Base-by-base conservation (phyloP, 2,329 filamentous ascomycete genomes). In the Trichophyton benhamiae region DNA sequence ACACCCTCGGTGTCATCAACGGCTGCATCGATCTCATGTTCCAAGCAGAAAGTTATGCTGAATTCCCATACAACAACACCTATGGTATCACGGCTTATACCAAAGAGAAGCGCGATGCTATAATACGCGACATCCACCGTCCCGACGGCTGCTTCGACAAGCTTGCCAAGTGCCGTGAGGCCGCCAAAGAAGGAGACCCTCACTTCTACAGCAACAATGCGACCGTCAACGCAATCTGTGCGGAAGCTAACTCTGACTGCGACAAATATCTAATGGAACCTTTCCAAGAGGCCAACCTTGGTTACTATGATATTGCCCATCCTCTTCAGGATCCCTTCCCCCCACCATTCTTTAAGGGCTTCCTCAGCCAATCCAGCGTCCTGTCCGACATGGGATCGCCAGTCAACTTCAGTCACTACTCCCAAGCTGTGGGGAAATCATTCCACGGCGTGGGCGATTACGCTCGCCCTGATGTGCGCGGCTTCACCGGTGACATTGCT, bases 11-110 rank as follows among this genome's bases (percentile, higher is more conserved):
- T 15, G 61, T 64, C 52, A 64, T 64, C 58, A 64, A 90, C 70
- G 87, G 86, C 11, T 83, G 86, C 65, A 76, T 90, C 41, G 88
- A 91, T 68, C 78, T 82, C 66, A 70, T 83, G 33, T 77, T 84
- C 0, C 85, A 89, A 59, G 66, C 66, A 5, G 69, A 68, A 1
- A 74, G 69, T 55, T 77, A 76, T 62, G 73, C 75, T 1, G 68
- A 71, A 27, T 75, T 75, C 57, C 74, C 75, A 3, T 73, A 71
- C 58, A 67, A 71, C 27, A 78, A 78, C 62, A 76, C 85, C 0
- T 91, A 88, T 68, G 82, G 79, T 7, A 79, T 87, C 61, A 68
- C 82, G 64, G 77, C 80, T 1, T 79, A 88, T 46, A 63, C 65
- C 53, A 59, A 61, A 15, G 59, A 60, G 8, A 42, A 57, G 5